Evolutionary conservation across 176 grass and related monocot genomes (phyloP), one percentile per base, ranked within the genome.

Genomic region (Ensete glaucum): DNA sequence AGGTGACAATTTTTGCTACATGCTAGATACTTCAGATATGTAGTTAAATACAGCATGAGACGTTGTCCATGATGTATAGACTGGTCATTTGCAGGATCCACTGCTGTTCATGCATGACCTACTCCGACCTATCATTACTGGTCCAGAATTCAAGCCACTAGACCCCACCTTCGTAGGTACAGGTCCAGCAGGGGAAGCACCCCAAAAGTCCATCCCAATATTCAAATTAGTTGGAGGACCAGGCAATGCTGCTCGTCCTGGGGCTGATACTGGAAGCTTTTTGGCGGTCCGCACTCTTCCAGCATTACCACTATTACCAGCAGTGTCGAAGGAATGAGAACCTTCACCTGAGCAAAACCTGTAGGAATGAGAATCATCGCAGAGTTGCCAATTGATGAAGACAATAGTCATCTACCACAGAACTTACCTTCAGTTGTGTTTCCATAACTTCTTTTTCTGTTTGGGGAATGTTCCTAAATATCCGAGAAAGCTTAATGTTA

Each of bases 231-330:
- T 77, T 19, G 85, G 84, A 73, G 90, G 76, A 62, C 79, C 86
- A 75, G 86, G 67, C n/a, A 98, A 80, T 3, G 85, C 69, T 14
- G 90, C 76, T 70, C 94, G 83, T 11, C 90, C 94, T 69, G 94
- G 94, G 27, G 94, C 94, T 34, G 94, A 98, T 53, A 98, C 94
- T n/a, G 86, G 94, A 62, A 98, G 90, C 80, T 98, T 98, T 16
- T 88, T 83, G 54, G 84, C 94, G 56, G 94, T 80, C 73, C 86
- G 93, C 26, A 71, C 85, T 64, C 83, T 93, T 21, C 73, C 59
- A 21, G 75, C 77, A 63, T 84, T 70, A 50, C 16, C 67, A 64
- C 71, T 60, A 50, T 51, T 29, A 78, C 34, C 34, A 43, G 34
- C 34, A 67, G 25, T 67, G 64, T 34, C 21, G 43, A n/a, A 50